Percentiles rank a stretch among this genome's conserved stretches.
These are phyloP conservation scores for Phytophthora palmivora DNA, from an alignment of 352 stramenopile species.

Conservation along the genomic window DNA sequence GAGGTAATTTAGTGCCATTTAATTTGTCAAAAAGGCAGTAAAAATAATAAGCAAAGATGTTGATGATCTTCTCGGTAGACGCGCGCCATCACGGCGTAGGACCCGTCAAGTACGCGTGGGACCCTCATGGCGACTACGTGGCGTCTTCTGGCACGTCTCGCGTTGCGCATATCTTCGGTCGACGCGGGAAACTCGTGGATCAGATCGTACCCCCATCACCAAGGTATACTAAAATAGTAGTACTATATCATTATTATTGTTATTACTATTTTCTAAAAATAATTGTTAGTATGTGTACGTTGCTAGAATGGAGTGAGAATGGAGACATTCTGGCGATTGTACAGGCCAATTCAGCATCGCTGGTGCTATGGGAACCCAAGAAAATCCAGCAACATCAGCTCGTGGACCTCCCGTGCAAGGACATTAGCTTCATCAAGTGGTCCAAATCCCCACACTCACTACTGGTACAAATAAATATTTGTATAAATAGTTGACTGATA, in stretches of 20 bases:
- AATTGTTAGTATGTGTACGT: constrained; percentile 59
- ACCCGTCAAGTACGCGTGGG: constrained; percentile 83
- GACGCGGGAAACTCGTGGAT: constrained; percentile 76
- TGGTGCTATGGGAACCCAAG: constrained; percentile 79
- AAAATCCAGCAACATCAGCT: constrained; percentile 66
- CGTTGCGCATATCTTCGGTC: constrained; percentile 78
- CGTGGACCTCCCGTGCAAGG: constrained; percentile 73
- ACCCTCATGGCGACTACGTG: constrained; percentile 78
- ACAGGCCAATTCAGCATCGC: constrained; percentile 72
- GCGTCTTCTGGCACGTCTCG: constrained; percentile 78
- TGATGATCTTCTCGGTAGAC: constrained; percentile 86
- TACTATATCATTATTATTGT: background rate
- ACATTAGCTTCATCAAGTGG: constrained; percentile 85
- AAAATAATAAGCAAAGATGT: constrained; percentile 43
- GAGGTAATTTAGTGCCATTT: background rate
- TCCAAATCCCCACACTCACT: constrained; percentile 70
- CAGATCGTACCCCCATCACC: constrained; percentile 81
- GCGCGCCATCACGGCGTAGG: constrained; percentile 75
- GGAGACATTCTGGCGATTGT: constrained; percentile 77
- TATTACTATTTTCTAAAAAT: constrained; percentile 10
- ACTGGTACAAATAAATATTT: constrained; percentile 37
- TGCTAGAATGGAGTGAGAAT: constrained; percentile 80
- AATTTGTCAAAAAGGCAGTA: constrained; percentile 13
- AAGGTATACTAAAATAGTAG: constrained; percentile 38
- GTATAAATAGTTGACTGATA: background rate